These are phyloP conservation scores for Leptodermis oblonga DNA, from an alignment of 257 asterid genomes.

Conservation along the genomic window DNA sequence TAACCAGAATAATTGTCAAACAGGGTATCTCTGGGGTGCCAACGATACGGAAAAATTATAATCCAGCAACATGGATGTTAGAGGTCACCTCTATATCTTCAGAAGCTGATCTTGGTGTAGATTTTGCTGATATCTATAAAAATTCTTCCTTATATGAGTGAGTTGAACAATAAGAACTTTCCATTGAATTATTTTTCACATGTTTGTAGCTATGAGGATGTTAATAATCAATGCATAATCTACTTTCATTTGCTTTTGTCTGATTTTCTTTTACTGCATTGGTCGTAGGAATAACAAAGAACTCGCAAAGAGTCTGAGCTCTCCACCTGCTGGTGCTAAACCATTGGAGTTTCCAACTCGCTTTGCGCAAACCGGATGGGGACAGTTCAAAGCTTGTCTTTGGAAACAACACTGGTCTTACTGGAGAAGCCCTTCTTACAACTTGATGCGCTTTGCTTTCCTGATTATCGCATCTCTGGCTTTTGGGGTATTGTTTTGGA, in stretches of 20 bases:
- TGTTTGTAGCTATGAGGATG: neutral
- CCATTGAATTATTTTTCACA: neutral
- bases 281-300: conserved; percentile 37
- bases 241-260: no score
- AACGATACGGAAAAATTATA: conserved; percentile 39
- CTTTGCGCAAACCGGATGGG: conserved; percentile 48
- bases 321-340: conserved; percentile 37
- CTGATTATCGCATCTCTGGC: conserved; percentile 32
- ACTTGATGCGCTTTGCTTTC: conserved; percentile 39
- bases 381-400: conserved; percentile 52
- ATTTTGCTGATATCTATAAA: conserved; percentile 51
- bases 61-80: conserved; percentile 70
- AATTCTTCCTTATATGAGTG: conserved; percentile 42
- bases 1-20: neutral
- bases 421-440: conserved; percentile 69
- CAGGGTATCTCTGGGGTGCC: conserved; percentile 48
- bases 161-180: conserved; percentile 15
- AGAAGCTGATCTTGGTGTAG: conserved; percentile 50
- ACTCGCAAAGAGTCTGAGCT: conserved; percentile 33
- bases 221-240: neutral
- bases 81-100: conserved; percentile 55
- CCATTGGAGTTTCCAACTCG: conserved; percentile 41
- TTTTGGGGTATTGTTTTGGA: conserved; percentile 46
- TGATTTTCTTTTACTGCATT: neutral
- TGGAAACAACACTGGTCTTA: conserved; percentile 64